phyloP scores from a whole-genome alignment of 352 stramenopile species.

The Pythium plurisporium region DNA sequence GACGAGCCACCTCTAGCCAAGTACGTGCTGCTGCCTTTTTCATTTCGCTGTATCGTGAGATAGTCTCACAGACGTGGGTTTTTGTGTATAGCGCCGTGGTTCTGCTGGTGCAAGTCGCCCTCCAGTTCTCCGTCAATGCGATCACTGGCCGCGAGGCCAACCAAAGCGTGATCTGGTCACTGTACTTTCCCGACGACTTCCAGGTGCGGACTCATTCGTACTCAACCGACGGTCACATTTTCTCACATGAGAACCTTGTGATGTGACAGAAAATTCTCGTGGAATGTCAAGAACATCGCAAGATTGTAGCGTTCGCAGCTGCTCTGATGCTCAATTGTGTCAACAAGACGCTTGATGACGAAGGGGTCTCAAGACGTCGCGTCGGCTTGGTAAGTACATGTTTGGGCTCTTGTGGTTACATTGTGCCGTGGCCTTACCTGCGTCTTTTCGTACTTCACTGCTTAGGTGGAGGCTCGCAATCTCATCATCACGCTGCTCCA shows the following conservation, averaged over 20 bases:
- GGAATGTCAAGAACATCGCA: slow-evolving; percentile 74
- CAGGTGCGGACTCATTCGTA: no score
- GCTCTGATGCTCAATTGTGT: slow-evolving; percentile 70
- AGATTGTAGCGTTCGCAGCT: slow-evolving; percentile 62
- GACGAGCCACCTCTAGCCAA: slow-evolving; percentile 48
- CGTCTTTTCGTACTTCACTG: background rate
- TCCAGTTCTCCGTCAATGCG: slow-evolving; percentile 76
- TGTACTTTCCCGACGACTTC: slow-evolving; percentile 69
- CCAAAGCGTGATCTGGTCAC: slow-evolving; percentile 45
- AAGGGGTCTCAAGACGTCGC: slow-evolving; percentile 25
- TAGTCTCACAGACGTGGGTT: background rate
- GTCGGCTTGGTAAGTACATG: slow-evolving; percentile 60
- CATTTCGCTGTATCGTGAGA: no score
- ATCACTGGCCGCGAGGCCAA: slow-evolving; percentile 42
- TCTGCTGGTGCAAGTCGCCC: slow-evolving; percentile 52
- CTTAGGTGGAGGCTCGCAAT: slow-evolving; percentile 57
- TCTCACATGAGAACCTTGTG: no score
- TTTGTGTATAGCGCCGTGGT: slow-evolving; percentile 30
- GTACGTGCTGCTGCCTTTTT: no score
- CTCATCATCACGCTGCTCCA: slow-evolving; percentile 75
- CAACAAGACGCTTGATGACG: slow-evolving; percentile 30
- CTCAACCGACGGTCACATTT: no score
- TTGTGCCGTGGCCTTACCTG: no score
- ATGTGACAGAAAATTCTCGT: slow-evolving; percentile 66
- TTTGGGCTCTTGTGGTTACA: no score